Percentiles rank a stretch among this genome's conserved stretches.
phyloP scores from a whole-genome alignment of 768 basidiomycete species.

The Mrakia blollopis region DNA sequence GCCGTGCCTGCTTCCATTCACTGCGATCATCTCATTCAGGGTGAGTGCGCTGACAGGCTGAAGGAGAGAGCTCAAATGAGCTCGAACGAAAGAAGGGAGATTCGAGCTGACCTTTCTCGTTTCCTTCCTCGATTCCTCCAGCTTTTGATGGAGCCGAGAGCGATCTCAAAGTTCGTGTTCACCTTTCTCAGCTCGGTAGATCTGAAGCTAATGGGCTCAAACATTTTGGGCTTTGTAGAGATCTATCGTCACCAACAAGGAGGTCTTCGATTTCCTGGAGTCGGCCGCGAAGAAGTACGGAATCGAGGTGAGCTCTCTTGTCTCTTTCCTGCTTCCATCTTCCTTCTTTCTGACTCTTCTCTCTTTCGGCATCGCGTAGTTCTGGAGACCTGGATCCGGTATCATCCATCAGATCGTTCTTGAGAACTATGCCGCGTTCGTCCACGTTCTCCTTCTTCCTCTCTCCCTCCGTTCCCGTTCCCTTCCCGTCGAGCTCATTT shows the following conservation, averaged over 20 bases:
- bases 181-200: too few relatives aligned
- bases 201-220: too few relatives aligned
- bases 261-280: constrained; percentile 95
- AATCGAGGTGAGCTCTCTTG: constrained; percentile 55
- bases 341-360: not conserved
- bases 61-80: not conserved
- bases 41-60: not conserved
- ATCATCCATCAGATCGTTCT: constrained; percentile 91
- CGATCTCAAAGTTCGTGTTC: constrained; percentile 65
- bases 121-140: not conserved
- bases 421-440: constrained; percentile 94
- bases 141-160: constrained; percentile 74
- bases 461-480: not conserved
- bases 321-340: not conserved
- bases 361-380: constrained; percentile 43
- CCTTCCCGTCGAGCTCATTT: not conserved
- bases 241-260: constrained; percentile 81
- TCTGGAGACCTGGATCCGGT: constrained; percentile 86
- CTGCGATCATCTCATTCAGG: constrained; percentile 97
- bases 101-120: not conserved
- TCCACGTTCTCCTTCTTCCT: constrained; percentile 49
- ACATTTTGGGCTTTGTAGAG: constrained; percentile 54
- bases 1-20: constrained; percentile 76
- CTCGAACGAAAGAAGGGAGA: not conserved
- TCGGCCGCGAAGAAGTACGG: constrained; percentile 69